Percentiles rank a stretch among this genome's conserved stretches.
phyloP scores from a whole-genome alignment of 306 rosid genomes.

The Pyrus bretschneideri region DNA sequence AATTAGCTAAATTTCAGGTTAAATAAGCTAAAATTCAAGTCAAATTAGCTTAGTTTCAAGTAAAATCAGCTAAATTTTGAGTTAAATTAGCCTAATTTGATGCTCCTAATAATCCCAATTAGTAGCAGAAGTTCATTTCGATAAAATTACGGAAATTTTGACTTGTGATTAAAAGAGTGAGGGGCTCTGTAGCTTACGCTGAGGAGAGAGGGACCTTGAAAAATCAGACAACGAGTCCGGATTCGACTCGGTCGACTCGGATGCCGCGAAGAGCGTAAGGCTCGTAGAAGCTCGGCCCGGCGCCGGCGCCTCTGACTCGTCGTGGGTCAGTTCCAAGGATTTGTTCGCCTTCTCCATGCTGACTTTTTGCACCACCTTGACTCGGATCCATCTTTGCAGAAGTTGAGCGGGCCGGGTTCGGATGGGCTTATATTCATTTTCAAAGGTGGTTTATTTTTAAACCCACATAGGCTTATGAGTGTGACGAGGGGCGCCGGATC shows the following conservation, averaged over 20 bases:
- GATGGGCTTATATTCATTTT: neutral
- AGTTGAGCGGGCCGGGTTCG: no score
- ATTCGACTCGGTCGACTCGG: constrained; percentile 71
- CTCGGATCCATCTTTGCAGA: neutral
- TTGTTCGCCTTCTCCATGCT: constrained; percentile 47
- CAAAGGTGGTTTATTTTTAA: neutral
- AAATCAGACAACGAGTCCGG: constrained; percentile 53
- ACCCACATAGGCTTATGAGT: neutral
- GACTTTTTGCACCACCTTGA: neutral
- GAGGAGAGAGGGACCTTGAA: constrained; percentile 65
- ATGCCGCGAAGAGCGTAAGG: constrained; percentile 54
- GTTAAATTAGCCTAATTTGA: neutral
- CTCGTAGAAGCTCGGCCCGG: constrained; percentile 41
- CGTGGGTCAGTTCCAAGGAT: constrained; percentile 26
- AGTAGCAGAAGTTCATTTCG: neutral
- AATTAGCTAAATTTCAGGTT: no score
- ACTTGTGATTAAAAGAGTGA: neutral
- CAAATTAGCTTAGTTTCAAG: neutral
- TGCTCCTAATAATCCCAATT: neutral
- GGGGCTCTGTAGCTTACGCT: constrained; percentile 10
- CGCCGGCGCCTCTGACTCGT: constrained; percentile 34
- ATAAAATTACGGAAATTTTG: neutral
- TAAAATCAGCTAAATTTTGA: neutral
- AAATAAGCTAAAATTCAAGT: neutral
- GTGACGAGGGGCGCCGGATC: no score